Evolutionary conservation across 148 eudicot genomes (phyloP).

Genomic region (Pharnaceum exiguum): DNA sequence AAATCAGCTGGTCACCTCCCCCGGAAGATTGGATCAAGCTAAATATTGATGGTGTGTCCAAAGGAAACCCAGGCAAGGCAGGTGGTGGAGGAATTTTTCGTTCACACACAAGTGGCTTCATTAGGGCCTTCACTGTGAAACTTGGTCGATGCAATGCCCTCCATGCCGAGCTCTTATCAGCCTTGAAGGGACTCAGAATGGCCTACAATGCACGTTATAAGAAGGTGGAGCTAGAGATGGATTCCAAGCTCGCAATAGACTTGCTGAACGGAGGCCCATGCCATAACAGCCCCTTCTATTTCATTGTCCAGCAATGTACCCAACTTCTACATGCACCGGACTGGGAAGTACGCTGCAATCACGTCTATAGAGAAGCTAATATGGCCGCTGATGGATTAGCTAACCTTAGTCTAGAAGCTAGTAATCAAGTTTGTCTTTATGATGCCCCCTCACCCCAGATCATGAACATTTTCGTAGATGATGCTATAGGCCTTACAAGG

Average conservation of each 20-base stretch:
- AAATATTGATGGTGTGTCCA: background rate
- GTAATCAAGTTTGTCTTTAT: too few relatives aligned
- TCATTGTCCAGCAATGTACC: too few relatives aligned
- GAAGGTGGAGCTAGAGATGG: background rate
- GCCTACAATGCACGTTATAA: background rate
- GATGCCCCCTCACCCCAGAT: too few relatives aligned
- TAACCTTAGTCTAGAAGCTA: too few relatives aligned
- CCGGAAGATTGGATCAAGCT: background rate
- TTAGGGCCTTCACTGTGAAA: background rate
- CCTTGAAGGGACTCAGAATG: background rate
- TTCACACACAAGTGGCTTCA: background rate
- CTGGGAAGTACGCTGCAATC: too few relatives aligned
- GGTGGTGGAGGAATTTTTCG: background rate
- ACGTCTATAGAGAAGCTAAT: too few relatives aligned
- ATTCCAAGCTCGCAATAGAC: background rate
- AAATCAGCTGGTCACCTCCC: background rate
- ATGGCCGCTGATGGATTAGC: too few relatives aligned
- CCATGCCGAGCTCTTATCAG: background rate
- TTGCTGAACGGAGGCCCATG: too few relatives aligned
- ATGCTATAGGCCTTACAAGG: too few relatives aligned
- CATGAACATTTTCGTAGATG: too few relatives aligned
- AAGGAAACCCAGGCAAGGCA: background rate
- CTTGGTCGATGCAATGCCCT: background rate
- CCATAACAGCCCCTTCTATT: too few relatives aligned
- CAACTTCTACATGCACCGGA: too few relatives aligned